phyloP scores from a whole-genome alignment of 202 grass and related monocot genomes.

The Musa balbisiana region DNA sequence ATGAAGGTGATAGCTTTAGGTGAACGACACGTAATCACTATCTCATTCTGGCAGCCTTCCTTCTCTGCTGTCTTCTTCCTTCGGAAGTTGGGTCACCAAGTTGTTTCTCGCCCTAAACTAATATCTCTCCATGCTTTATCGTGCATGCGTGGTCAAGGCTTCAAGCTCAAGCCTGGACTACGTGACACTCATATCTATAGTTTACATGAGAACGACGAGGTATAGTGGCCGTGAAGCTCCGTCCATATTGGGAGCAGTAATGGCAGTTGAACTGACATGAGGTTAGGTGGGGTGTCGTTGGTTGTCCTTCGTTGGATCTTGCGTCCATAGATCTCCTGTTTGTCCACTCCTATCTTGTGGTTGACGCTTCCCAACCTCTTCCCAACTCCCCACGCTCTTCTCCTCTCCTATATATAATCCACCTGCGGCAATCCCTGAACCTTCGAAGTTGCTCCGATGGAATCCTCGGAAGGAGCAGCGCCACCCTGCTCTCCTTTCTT shows the following conservation, averaged over 20 bases:
- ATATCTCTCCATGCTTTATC: too few species aligned
- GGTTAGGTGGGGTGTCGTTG: neutral
- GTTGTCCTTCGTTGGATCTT: neutral
- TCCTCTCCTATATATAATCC: neutral
- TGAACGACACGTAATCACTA: neutral
- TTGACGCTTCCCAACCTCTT: too few species aligned
- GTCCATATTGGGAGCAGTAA: neutral
- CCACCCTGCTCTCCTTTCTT: neutral
- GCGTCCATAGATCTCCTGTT: neutral
- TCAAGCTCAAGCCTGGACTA: neutral
- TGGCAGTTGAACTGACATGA: neutral
- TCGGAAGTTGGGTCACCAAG: too few species aligned
- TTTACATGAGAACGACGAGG: neutral
- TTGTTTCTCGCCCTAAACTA: neutral
- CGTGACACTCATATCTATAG: neutral
- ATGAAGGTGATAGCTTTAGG: neutral
- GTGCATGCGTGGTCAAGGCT: too few species aligned
- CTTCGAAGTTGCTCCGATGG: neutral
- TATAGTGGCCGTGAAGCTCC: neutral
- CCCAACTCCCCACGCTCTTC: too few species aligned
- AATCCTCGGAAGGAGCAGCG: neutral
- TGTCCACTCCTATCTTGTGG: neutral
- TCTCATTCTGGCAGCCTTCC: neutral
- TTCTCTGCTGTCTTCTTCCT: too few species aligned
- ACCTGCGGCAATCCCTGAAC: neutral